These are phyloP conservation scores for Aspergillus cavernicola DNA, from an alignment of 495 filamentous ascomycete genomes.

Conservation along the genomic window DNA sequence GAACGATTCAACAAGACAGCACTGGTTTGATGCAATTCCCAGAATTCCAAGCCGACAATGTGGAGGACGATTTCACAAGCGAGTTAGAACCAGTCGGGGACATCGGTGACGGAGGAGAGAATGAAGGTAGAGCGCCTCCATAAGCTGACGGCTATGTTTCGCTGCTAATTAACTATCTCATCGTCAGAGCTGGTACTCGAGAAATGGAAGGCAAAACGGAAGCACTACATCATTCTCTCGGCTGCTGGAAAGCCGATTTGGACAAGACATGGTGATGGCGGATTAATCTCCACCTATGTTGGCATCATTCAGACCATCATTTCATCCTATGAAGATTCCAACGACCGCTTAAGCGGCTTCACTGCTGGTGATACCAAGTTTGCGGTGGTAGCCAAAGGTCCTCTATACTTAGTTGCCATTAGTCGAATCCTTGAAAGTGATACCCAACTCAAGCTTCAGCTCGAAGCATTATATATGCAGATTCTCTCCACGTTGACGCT, in stretches of 20 bases:
- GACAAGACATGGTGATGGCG: slow-evolving; percentile 86
- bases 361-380: slow-evolving; percentile 80
- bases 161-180: slow-evolving; percentile 5
- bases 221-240: slow-evolving; percentile 95
- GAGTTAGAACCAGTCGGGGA: slow-evolving; percentile 80
- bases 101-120: slow-evolving; percentile 53
- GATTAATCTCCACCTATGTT: slow-evolving; percentile 84
- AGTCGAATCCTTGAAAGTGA: slow-evolving; percentile 90
- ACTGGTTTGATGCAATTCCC: slow-evolving; percentile 41
- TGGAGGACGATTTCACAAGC: slow-evolving; percentile 59
- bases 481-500: slow-evolving; percentile 93
- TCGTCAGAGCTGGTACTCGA: slow-evolving; percentile 58
- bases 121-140: slow-evolving; percentile 55
- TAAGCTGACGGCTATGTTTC: not conserved
- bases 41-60: slow-evolving; percentile 51
- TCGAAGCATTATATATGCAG: slow-evolving; percentile 96
- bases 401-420: slow-evolving; percentile 90
- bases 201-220: slow-evolving; percentile 81
- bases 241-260: slow-evolving; percentile 98
- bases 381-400: slow-evolving; percentile 75
- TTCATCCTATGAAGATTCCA: slow-evolving; percentile 82
- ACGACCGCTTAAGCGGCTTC: slow-evolving; percentile 75
- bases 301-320: slow-evolving; percentile 98
- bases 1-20: slow-evolving; percentile 20
- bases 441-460: slow-evolving; percentile 75